phyloP scores from a whole-genome alignment of 352 stramenopile species.

The Paralagenidium karlingii region DNA sequence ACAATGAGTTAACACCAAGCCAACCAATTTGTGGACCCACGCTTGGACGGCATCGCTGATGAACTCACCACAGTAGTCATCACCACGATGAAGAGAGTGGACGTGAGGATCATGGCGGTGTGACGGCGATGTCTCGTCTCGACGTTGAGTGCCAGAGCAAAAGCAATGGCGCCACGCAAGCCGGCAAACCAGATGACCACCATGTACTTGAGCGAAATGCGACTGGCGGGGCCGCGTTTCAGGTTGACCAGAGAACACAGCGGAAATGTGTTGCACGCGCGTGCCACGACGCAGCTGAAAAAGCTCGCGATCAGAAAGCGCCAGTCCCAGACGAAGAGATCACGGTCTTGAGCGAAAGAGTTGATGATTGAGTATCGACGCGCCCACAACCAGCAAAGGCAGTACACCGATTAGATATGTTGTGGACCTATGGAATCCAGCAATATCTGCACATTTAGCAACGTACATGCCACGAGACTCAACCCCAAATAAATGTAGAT shows the following conservation, averaged over 20 bases:
- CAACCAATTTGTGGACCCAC: no score
- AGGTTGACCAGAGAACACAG: constrained; percentile 60
- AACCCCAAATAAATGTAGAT: background rate
- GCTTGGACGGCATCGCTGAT: no score
- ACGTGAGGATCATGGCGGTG: constrained; percentile 43
- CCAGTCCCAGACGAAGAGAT: constrained; percentile 31
- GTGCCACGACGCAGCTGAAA: constrained; percentile 40
- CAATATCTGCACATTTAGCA: no score
- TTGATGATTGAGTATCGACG: background rate
- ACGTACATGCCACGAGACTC: background rate
- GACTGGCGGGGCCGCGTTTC: constrained; percentile 4
- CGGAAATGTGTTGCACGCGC: constrained; percentile 81
- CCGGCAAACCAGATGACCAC: constrained; percentile 7
- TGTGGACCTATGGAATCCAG: no score
- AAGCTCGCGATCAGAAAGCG: constrained; percentile 36
- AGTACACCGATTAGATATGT: no score
- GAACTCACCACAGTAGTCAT: constrained; percentile 42
- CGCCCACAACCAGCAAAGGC: constrained; percentile 12
- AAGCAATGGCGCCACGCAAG: constrained; percentile 75
- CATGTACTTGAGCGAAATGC: constrained; percentile 49
- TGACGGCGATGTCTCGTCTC: constrained; percentile 21
- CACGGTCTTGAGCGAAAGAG: constrained; percentile 38
- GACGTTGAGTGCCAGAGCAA: constrained; percentile 83
- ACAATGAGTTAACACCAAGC: no score
- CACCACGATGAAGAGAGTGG: constrained; percentile 47